Percentiles rank a stretch among this genome's conserved stretches.
Conservation (phyloP, 352 stramenopile genomes). For the Pythium apleroticum region DNA sequence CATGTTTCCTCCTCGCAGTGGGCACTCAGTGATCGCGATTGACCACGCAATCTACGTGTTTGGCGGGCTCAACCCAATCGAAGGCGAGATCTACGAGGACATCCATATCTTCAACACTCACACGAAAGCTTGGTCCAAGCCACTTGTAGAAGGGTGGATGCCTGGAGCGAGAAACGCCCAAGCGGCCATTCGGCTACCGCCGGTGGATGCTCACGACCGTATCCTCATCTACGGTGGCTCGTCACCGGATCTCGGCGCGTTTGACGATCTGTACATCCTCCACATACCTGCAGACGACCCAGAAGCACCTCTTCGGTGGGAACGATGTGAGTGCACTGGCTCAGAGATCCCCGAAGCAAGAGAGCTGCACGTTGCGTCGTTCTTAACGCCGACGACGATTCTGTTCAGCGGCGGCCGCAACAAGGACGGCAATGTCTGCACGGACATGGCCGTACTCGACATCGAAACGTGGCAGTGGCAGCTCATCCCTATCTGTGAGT, state of each 20-base stretch:
- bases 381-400: constrained; percentile 24
- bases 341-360: constrained; percentile 36
- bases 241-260: constrained; percentile 49
- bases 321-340: constrained; percentile 23
- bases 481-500: constrained; percentile 51
- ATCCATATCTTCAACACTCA: constrained; percentile 51
- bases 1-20: constrained; percentile 51
- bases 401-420: constrained; percentile 57
- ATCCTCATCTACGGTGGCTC: constrained; percentile 69
- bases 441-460: constrained; percentile 54
- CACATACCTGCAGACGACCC: constrained; percentile 27
- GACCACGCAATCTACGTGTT: constrained; percentile 52
- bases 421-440: constrained; percentile 50
- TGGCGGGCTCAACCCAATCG: constrained; percentile 48
- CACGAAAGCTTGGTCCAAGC: constrained; percentile 36
- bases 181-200: constrained; percentile 40
- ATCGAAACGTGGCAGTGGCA: constrained; percentile 44
- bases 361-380: constrained; percentile 48
- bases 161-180: constrained; percentile 58
- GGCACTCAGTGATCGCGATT: constrained; percentile 56
- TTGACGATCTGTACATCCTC: constrained; percentile 58
- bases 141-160: constrained; percentile 34
- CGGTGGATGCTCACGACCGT: constrained; percentile 3
- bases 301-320: constrained; percentile 30
- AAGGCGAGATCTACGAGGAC: constrained; percentile 54